Percentiles rank a stretch among this genome's conserved stretches.
phyloP scores from a whole-genome alignment of 768 basidiomycete species.

The Pleurotus pulmonarius region DNA sequence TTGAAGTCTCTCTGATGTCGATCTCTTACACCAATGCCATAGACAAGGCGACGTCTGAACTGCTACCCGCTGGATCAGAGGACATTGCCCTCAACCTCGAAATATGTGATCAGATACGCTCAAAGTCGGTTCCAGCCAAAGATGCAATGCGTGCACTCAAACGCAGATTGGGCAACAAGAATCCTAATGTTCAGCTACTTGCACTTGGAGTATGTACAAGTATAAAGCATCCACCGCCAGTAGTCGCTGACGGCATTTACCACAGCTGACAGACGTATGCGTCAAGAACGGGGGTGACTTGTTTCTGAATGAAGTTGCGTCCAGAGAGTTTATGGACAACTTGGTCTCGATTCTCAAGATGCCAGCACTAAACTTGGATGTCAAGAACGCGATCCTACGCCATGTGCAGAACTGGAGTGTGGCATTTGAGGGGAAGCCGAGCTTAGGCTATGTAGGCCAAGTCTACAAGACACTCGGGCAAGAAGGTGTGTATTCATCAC shows the following conservation, averaged over 20 bases:
- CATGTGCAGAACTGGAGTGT: slow-evolving; percentile 92
- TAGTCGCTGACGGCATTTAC: slow-evolving; percentile 1
- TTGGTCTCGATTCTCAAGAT: slow-evolving; percentile 85
- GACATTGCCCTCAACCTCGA: slow-evolving; percentile 93
- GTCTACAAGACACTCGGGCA: slow-evolving; percentile 72
- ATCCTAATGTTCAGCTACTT: slow-evolving; percentile 91
- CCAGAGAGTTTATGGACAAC: slow-evolving; percentile 92
- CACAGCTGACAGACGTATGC: slow-evolving; percentile 82
- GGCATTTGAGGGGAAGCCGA: slow-evolving; percentile 79
- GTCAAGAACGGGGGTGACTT: slow-evolving; percentile 97
- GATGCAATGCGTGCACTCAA: slow-evolving; percentile 88
- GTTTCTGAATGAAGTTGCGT: slow-evolving; percentile 80
- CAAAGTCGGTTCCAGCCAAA: slow-evolving; percentile 81
- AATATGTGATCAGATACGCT: slow-evolving; percentile 95
- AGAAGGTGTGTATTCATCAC: slow-evolving; percentile 53
- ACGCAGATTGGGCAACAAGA: slow-evolving; percentile 85
- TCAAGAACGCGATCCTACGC: slow-evolving; percentile 74
- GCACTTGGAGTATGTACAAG: slow-evolving; percentile 68
- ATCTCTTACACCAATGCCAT: slow-evolving; percentile 12
- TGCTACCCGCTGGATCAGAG: slow-evolving; percentile 76
- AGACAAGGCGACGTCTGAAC: slow-evolving; percentile 95
- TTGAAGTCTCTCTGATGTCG: neutral
- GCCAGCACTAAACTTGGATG: slow-evolving; percentile 72
- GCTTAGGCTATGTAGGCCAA: slow-evolving; percentile 70
- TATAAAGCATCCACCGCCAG: neutral